Conservation (phyloP, 805 yeast genomes). For the Suhomyces kilbournensis region DNA sequence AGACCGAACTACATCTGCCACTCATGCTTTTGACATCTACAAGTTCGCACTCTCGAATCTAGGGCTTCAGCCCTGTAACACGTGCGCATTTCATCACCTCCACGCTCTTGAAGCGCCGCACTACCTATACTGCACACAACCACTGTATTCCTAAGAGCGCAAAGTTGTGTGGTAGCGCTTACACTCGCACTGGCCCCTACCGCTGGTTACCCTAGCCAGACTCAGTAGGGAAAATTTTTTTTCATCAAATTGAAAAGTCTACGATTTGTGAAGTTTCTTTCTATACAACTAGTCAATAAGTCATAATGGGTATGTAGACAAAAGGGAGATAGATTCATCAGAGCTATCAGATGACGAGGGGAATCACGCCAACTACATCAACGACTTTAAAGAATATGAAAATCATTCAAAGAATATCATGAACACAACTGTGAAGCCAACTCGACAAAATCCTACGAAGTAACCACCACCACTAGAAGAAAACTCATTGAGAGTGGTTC, state of each 20-base stretch:
- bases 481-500: not conserved
- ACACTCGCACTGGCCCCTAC: not conserved
- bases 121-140: not conserved
- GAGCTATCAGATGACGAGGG: not conserved
- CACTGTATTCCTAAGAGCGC: not conserved
- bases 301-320: constrained; percentile 23
- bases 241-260: constrained; percentile 2
- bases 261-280: constrained; percentile 4
- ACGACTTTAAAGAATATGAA: not conserved
- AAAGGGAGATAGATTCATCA: not conserved
- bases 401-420: not conserved
- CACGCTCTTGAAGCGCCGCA: not conserved
- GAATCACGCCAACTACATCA: not conserved
- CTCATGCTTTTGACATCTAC: not conserved
- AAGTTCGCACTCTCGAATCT: not conserved
- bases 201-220: not conserved
- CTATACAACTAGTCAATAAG: constrained; percentile 12
- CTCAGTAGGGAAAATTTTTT: constrained; percentile 7
- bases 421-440: not conserved
- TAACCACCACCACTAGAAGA: not conserved
- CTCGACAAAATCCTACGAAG: not conserved
- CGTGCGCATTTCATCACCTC: not conserved
- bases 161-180: not conserved
- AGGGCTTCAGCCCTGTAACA: not conserved
- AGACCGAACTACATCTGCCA: not conserved